These are phyloP conservation scores for Larix sibirica DNA, from an alignment of 83 land plant species.

Conservation along the genomic window DNA sequence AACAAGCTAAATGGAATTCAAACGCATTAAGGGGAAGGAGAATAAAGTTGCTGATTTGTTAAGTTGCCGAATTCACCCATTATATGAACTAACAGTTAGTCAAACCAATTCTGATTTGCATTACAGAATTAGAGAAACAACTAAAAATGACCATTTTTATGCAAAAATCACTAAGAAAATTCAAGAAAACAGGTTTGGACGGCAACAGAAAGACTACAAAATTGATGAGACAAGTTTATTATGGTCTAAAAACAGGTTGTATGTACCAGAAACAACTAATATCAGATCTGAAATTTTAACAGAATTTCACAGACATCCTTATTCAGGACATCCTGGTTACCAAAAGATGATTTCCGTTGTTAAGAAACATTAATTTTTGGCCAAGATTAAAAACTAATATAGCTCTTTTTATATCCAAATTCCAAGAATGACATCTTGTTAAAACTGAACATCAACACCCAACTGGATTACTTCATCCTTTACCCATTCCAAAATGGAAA, in stretches of 20 bases:
- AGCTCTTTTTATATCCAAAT: neutral
- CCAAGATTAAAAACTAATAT: too few relatives aligned
- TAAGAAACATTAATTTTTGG: neutral
- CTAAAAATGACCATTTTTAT: too few relatives aligned
- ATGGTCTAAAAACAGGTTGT: too few relatives aligned
- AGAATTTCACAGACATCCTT: neutral
- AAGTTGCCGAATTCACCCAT: neutral
- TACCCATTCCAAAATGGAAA: neutral
- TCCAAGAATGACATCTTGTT: neutral
- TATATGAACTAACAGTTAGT: neutral
- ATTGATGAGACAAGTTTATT: too few relatives aligned
- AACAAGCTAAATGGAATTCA: neutral
- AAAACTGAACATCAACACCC: neutral
- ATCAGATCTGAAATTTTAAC: too few relatives aligned
- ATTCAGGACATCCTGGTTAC: too few relatives aligned
- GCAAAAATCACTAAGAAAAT: neutral
- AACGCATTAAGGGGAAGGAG: neutral
- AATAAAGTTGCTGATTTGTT: neutral
- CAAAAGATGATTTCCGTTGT: too few relatives aligned
- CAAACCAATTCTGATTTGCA: neutral
- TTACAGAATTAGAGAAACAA: neutral
- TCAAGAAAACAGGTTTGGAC: neutral
- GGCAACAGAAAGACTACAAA: neutral
- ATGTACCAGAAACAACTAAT: neutral
- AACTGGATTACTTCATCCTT: neutral